Evolutionary conservation across 176 grass and related monocot species (phyloP).

Genomic region (Oropetium thomaeum): DNA sequence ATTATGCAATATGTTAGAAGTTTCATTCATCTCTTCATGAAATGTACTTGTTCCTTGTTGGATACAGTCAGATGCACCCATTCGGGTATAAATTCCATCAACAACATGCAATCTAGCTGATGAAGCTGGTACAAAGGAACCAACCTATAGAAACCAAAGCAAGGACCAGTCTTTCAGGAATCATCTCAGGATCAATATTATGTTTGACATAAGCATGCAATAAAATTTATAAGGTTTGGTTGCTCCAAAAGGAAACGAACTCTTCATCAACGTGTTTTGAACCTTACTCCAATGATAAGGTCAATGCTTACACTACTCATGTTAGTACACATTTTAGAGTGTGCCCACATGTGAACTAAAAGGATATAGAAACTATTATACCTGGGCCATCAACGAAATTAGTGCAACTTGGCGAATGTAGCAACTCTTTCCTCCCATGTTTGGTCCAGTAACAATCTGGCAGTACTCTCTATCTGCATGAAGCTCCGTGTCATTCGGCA

Average conservation of each 20-base stretch:
- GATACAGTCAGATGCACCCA: constrained; percentile 94
- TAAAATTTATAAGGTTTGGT: neutral
- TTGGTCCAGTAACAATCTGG: constrained; percentile 94
- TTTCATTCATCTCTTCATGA: constrained; percentile 83
- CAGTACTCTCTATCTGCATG: constrained; percentile 68
- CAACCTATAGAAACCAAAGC: constrained; percentile 61
- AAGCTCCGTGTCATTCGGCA: constrained; percentile 92
- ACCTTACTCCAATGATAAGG: neutral
- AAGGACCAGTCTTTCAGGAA: constrained; percentile 26
- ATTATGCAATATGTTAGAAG: constrained; percentile 73
- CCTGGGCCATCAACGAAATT: constrained; percentile 95
- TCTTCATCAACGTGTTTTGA: constrained; percentile 11
- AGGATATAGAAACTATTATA: constrained; percentile 33
- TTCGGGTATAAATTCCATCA: constrained; percentile 87
- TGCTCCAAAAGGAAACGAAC: neutral
- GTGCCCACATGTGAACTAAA: neutral
- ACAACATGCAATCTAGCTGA: constrained; percentile 77
- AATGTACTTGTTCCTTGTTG: constrained; percentile 92
- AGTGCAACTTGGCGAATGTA: constrained; percentile 96
- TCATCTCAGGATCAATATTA: constrained; percentile 9
- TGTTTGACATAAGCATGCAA: neutral
- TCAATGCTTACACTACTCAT: neutral
- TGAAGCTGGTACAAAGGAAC: constrained; percentile 89
- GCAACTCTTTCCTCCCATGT: constrained; percentile 99
- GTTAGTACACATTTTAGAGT: constrained; percentile 1